These are phyloP conservation scores for Brettanomyces nanus DNA, from an alignment of 805 yeast genomes.

Conservation along the genomic window DNA sequence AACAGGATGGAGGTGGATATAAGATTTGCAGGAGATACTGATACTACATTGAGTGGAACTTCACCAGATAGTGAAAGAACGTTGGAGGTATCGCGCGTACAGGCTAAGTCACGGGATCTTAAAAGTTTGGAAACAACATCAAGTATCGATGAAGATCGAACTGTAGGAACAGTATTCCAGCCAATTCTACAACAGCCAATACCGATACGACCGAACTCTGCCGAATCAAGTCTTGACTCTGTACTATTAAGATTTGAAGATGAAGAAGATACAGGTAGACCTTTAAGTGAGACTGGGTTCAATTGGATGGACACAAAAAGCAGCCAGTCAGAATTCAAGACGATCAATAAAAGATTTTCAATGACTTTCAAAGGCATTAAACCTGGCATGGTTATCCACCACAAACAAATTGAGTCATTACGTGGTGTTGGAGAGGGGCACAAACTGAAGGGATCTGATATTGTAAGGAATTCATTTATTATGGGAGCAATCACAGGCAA, in stretches of 20 bases:
- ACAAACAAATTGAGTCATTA: no score
- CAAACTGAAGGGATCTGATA: conserved; percentile 1
- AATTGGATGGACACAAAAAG: conserved; percentile 47
- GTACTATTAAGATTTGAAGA: conserved; percentile 18
- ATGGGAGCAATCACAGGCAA: no score
- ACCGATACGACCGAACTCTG: conserved; percentile 17
- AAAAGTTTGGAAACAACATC: background rate
- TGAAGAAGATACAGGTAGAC: conserved; percentile 5
- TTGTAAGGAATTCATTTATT: background rate
- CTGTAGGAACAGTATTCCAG: background rate
- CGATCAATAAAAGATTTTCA: conserved; percentile 17
- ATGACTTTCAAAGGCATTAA: conserved; percentile 8
- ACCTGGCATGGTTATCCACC: background rate
- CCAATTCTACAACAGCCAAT: conserved; percentile 15
- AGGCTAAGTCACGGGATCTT: background rate
- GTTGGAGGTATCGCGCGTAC: background rate
- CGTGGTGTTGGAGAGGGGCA: background rate
- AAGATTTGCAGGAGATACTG: background rate
- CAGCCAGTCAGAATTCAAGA: conserved; percentile 1
- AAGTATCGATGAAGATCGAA: background rate
- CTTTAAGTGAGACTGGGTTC: conserved; percentile 4
- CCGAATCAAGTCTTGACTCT: conserved; percentile 21
- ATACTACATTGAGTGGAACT: background rate
- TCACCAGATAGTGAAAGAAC: background rate
- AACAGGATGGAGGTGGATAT: no score